Evolutionary conservation across 495 filamentous ascomycete genomes (phyloP), one percentile per base, ranked within the genome.

Genomic region (Podospora bellae-mahoneyi): DNA sequence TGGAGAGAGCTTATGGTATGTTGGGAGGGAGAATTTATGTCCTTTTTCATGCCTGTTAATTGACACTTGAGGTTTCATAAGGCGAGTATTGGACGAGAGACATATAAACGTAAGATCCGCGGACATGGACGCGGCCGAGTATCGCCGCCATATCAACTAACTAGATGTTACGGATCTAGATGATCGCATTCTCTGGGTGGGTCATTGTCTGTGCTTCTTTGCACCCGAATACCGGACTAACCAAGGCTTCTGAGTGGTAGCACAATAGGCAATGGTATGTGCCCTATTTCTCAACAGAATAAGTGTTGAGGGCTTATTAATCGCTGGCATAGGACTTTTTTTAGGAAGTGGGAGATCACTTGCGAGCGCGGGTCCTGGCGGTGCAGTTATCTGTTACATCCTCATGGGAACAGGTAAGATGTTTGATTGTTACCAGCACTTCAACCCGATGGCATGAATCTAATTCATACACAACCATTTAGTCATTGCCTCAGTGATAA

Each of bases 401-500:
- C 76, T 85, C 56, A 80, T 80, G 60, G 78, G 81, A 0, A 82
- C 79, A 30, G 64, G 64, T 70, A 32, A 60, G 60, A 5, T 27
- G 15, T 19, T 48, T 48, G 39, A 48, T 48, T 48, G 9, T 48
- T 0, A 58, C 4, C 13, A 58, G 2, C 6, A 4, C 18, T 20
- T 18, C 18, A 20, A 18, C n/a, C 7, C 19, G 13, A 27, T 5
- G 13, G 16, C 6, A 9, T 3, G 44, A 48, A 34, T 48, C 44
- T 60, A 34, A 68, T 61, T 19, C 5, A 23, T 10, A 27, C 16
- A 27, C 16, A 19, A 0, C 3, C 3, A 20, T 23, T 16, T 4
- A 70, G 80, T 84, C 5, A 78, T 84, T 55, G 86, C 82, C 60
- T 82, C 85, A 5, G 81, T 86, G 0, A 79, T 84, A 16, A 79